These are phyloP conservation scores for Geum urbanum DNA, from an alignment of 306 rosid species.

Conservation along the genomic window DNA sequence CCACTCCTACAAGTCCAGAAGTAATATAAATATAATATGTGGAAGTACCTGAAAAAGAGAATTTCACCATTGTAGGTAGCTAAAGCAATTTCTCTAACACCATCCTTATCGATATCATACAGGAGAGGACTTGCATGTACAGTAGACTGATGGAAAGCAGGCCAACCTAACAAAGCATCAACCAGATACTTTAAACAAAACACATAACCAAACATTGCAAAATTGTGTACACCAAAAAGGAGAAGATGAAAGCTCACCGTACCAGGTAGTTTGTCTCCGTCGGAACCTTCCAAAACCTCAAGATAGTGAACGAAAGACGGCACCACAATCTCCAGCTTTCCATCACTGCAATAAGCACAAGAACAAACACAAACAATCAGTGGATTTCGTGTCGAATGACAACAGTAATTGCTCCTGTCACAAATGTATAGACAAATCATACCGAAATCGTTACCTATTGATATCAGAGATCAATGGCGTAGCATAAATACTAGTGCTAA, in stretches of 20 bases:
- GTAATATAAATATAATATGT: slow-evolving; percentile 16
- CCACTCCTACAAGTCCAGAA: neutral
- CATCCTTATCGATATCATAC: slow-evolving; percentile 97
- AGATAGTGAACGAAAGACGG: slow-evolving; percentile 97
- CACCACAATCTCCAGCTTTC: slow-evolving; percentile 92
- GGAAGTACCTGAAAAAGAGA: slow-evolving; percentile 82
- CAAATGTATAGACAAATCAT: slow-evolving; percentile 4
- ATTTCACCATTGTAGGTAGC: slow-evolving; percentile 98
- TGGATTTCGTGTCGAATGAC: too few relatives aligned
- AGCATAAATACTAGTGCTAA: slow-evolving; percentile 93
- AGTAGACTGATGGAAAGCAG: slow-evolving; percentile 98
- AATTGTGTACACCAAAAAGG: neutral
- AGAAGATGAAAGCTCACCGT: neutral
- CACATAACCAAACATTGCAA: slow-evolving; percentile 14
- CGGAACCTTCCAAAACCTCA: slow-evolving; percentile 94
- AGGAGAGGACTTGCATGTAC: slow-evolving; percentile 94
- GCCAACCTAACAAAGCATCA: slow-evolving; percentile 78
- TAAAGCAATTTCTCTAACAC: slow-evolving; percentile 90
- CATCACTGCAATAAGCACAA: slow-evolving; percentile 58
- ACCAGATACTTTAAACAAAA: slow-evolving; percentile 13
- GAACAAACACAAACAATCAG: neutral
- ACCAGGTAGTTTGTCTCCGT: slow-evolving; percentile 99
- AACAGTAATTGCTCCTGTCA: neutral
- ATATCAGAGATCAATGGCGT: slow-evolving; percentile 91
- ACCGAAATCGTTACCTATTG: slow-evolving; percentile 51